Conservation (phyloP, 139 green algal species). For the Pycnococcus provasolii region DNA sequence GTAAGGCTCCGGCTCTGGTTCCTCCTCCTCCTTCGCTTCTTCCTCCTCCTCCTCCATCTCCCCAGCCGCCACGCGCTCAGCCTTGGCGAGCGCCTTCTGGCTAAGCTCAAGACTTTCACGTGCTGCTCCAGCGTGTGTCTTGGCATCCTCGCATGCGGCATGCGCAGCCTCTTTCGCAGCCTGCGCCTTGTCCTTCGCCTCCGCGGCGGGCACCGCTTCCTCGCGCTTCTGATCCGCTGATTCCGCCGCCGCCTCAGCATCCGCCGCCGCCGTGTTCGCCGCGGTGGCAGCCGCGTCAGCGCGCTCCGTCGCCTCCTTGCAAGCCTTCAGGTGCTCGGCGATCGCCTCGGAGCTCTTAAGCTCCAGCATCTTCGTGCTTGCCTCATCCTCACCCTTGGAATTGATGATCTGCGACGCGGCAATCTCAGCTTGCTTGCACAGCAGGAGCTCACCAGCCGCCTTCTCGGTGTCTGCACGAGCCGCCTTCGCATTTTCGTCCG, state of each 20-base stretch:
- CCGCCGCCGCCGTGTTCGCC: constrained; percentile 27
- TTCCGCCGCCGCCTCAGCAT: constrained; percentile 30
- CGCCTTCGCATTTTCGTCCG: too few species aligned
- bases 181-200: constrained; percentile 34
- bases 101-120: not conserved
- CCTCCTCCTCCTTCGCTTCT: constrained; percentile 4
- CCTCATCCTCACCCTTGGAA: constrained; percentile 37
- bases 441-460: constrained; percentile 51
- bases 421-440: constrained; percentile 53
- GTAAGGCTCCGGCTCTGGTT: not conserved
- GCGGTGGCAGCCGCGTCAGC: constrained; percentile 38
- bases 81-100: constrained; percentile 2
- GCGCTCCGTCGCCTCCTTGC: constrained; percentile 33
- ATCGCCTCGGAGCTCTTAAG: constrained; percentile 16
- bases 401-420: constrained; percentile 43
- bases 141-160: constrained; percentile 21
- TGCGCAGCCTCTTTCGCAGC: constrained; percentile 27
- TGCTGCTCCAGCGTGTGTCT: too few species aligned
- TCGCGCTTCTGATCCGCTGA: constrained; percentile 16
- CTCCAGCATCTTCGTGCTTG: constrained; percentile 49
- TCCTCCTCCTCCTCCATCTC: constrained; percentile 23
- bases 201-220: constrained; percentile 25
- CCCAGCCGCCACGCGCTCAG: constrained; percentile 31
- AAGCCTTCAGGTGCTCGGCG: constrained; percentile 37
- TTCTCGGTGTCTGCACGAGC: constrained; percentile 24